Evolutionary conservation across 805 yeast genomes (phyloP), one percentile per base, ranked within the genome.

Genomic region (Lipomyces yamanashiensis): DNA sequence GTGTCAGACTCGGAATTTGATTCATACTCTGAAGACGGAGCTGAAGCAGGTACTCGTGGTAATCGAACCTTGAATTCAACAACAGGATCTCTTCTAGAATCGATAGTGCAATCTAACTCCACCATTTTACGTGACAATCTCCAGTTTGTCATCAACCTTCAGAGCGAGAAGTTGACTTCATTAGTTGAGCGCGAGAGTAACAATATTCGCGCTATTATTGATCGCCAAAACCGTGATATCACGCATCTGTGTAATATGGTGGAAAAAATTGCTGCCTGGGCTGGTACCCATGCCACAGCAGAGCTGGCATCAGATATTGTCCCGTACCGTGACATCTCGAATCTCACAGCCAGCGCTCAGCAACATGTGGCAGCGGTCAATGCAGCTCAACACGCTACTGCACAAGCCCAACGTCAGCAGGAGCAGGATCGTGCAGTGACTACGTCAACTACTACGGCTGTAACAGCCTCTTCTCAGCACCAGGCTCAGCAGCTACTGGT

Each of bases 1-100:
- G 34, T 55, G 33, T 64, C 68, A 15, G 68, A 64, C 36, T 64
- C 68, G 3, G 68, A 62, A 13, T 44, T 62, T 23, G 68, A 64
- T 41, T 57, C 62, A 12, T 56, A 39, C 43, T 64, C 68, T 6
- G 68, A 64, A 28, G 66, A 62, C 41, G 62, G 68, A 15, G 51
- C n/a, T 9, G 60, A 19, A 4, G 10, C 28, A 8, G 44, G 36
- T n/a, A 51, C 39, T 34, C n/a, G 50, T 13, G 44, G 59, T 12
- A 50, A 19, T 28, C 21, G 55, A 13, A 49, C 43, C 2, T 17
- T 45, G 43, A 28, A 13, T 17, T 36, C 41, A 12, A 21, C 23
- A 10, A 8, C 47, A 4, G 33, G 33, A 10, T 36, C 61, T 21
- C 23, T 39, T n/a, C 43, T 64, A 15, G 67, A 60, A 37, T 17